Percentiles rank a stretch among this genome's conserved stretches.
Conservation (phyloP, 2,329 filamentous ascomycete species). For the Cladosporium phlei region DNA sequence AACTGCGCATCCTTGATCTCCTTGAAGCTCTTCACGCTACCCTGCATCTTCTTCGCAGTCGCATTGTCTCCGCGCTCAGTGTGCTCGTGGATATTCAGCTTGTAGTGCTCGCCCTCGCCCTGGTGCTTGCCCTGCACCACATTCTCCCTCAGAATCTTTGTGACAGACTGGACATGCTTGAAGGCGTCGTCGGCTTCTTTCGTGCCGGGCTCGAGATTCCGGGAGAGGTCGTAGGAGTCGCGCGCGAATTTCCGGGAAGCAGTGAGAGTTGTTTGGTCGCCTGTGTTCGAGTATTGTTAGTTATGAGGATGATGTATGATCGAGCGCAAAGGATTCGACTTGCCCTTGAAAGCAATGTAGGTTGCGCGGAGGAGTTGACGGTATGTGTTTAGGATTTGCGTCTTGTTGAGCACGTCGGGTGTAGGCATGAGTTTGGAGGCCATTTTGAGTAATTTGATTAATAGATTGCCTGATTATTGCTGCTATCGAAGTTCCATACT, state of each 20-base stretch:
- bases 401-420: conserved; percentile 25
- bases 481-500: conserved; percentile 1
- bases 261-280: conserved; percentile 62
- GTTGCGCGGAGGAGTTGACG: conserved; percentile 75
- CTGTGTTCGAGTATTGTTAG: conserved; percentile 44
- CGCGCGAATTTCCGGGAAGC: conserved; percentile 72
- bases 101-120: conserved; percentile 38
- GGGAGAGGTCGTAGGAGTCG: conserved; percentile 65
- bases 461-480: neutral
- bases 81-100: conserved; percentile 80
- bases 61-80: conserved; percentile 94
- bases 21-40: conserved; percentile 34
- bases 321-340: conserved; percentile 3
- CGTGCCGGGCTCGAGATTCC: conserved; percentile 53
- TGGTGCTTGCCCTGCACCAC: conserved; percentile 68
- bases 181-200: conserved; percentile 61
- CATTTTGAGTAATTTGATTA: conserved; percentile 6
- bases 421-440: conserved; percentile 16
- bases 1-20: conserved; percentile 34
- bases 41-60: conserved; percentile 64
- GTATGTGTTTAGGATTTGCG: conserved; percentile 72
- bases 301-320: neutral
- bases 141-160: conserved; percentile 73
- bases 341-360: conserved; percentile 78
- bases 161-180: conserved; percentile 75